These are phyloP conservation scores for Colletotrichum spaethianum DNA, from an alignment of 2,329 filamentous ascomycete species.

Conservation along the genomic window DNA sequence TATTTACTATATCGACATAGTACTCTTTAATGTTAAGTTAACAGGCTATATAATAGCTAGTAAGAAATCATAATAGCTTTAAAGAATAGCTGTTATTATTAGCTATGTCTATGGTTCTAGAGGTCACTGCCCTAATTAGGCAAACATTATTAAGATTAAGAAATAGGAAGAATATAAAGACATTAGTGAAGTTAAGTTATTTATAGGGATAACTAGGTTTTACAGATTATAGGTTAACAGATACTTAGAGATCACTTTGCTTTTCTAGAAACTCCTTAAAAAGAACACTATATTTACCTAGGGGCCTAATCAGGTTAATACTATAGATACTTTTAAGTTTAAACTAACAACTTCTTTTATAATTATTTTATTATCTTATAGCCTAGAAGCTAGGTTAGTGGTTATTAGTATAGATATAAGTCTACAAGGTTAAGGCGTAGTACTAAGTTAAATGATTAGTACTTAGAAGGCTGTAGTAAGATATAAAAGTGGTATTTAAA, in stretches of 20 bases:
- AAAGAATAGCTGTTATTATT: no score
- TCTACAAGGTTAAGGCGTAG: background rate
- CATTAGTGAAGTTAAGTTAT: background rate
- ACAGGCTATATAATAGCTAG: no score
- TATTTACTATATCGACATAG: no score
- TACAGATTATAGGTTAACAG: background rate
- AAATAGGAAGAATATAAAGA: background rate
- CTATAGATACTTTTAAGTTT: no score
- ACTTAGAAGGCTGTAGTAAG: background rate
- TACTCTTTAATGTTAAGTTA: no score
- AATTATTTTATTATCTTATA: background rate
- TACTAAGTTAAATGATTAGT: background rate
- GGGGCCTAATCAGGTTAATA: no score
- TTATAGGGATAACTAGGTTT: background rate
- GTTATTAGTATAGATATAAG: background rate
- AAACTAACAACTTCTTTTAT: background rate
- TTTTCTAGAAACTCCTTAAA: no score
- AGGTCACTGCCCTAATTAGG: background rate
- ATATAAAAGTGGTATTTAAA: background rate
- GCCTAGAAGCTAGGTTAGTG: background rate
- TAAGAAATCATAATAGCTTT: no score
- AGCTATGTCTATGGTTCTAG: no score
- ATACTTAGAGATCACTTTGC: no score
- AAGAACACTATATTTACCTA: no score
- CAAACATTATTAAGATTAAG: background rate